A percentile compares a stretch with the other conserved stretches of the same genome.
Evolutionary conservation across 2,329 filamentous ascomycete species (phyloP).

Genomic region (Fusarium albosuccineum): DNA sequence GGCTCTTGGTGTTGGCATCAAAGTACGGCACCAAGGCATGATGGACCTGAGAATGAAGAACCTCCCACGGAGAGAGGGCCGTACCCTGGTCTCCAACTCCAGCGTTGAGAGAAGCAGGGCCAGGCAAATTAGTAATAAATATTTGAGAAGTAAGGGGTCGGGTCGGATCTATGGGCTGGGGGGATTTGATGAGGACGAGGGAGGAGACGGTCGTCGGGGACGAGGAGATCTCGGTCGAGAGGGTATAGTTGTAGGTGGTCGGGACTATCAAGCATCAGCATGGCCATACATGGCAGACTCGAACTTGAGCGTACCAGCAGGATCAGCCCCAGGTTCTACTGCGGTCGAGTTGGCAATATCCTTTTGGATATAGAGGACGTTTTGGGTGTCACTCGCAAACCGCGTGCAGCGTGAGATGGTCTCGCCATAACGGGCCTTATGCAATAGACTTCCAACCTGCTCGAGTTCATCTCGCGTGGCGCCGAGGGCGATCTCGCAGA

Average conservation of each 20-base stretch:
- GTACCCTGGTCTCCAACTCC: constrained; percentile 77
- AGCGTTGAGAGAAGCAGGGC: constrained; percentile 78
- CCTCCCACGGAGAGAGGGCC: constrained; percentile 87
- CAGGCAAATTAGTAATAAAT: constrained; percentile 92
- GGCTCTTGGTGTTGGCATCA: constrained; percentile 91
- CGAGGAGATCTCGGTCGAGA: constrained; percentile 85
- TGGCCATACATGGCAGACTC: not conserved
- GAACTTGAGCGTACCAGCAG: constrained; percentile 55
- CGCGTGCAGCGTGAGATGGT: constrained; percentile 89
- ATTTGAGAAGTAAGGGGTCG: constrained; percentile 89
- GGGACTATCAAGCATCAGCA: constrained; percentile 51
- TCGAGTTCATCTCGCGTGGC: constrained; percentile 84
- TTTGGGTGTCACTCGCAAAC: constrained; percentile 90
- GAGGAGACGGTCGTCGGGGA: constrained; percentile 85
- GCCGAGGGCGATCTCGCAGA: constrained; percentile 80
- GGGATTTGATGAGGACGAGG: constrained; percentile 90
- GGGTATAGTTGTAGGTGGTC: constrained; percentile 78
- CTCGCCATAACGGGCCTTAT: constrained; percentile 77
- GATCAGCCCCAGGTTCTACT: constrained; percentile 62
- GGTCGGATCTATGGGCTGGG: constrained; percentile 86
- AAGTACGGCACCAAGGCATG: constrained; percentile 95
- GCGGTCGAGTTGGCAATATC: constrained; percentile 71
- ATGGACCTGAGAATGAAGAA: constrained; percentile 91
- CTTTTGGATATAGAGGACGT: constrained; percentile 92
- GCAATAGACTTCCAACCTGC: constrained; percentile 84